Evolutionary conservation across 164 flowering plant species (phyloP), one percentile per base, ranked within the genome.

Genomic region (Tetrastigma voinierianum): DNA sequence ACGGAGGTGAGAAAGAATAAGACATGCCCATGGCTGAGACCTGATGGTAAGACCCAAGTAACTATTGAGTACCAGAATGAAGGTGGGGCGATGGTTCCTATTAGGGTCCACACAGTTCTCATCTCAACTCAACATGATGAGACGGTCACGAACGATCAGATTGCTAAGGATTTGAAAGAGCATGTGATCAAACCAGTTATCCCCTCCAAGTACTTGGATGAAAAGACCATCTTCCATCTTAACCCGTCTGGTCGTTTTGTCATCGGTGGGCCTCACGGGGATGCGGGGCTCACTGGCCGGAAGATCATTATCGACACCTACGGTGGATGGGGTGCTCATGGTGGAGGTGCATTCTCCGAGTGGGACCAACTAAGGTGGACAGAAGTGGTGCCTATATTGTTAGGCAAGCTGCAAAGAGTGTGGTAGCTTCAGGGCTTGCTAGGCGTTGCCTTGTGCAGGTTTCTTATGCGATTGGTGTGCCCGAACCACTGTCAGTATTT

Each of bases 51-150:
- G 79, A 87, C 92, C 62, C 92, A 85, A 67, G 88, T 85, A 59
- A 87, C 89, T 18, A 85, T 87, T 46, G 92, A 87, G 79, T 87
- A 87, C 75, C 46, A 45, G 21, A 87, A 87, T 57, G 92, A 87
- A 0, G 60, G 48, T 51, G 92, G 89, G 47, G 89, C 92, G 48
- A 87, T 83, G 89, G 83, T 85, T 46, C 89, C 92, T 15, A 19
- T 83, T 57, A 65, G 92, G 46, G 89, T 87, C 25, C 92, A 87
- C 76, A 85, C 89, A 1, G 75, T 87, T n/a, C 87, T 87, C 57
- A 85, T 87, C 75, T 87, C 92, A 17, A 87, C 92, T 62, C 88
- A 87, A 52, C 92, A 87, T 23, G 92, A 87, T n/a, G 92, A 85
- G 74, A 80, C 83, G 16, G 91, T 87, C 59, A 81, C 83, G 40